A percentile compares a stretch with the other conserved stretches of the same genome.
phyloP scores from a whole-genome alignment of 2,329 filamentous ascomycete species.

The Leptographium lundbergii region DNA sequence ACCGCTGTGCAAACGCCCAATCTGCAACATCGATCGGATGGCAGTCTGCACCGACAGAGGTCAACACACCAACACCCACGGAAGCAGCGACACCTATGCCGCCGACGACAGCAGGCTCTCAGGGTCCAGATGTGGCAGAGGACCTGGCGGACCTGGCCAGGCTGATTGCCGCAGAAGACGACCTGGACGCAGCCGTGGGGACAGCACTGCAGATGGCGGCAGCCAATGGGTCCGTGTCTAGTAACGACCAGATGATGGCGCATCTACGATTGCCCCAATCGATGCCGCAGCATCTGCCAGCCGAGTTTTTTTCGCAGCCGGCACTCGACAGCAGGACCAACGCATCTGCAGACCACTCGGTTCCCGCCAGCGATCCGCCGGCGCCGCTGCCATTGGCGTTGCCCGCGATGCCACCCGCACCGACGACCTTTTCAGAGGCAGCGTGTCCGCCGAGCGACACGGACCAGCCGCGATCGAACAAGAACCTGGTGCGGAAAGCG shows the following conservation, averaged over 20 bases:
- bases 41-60: too few species aligned
- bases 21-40: not conserved
- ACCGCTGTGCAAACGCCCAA: not conserved
- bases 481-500: constrained; percentile 52
- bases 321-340: not conserved
- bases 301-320: not conserved
- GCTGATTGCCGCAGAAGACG: not conserved
- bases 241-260: not conserved
- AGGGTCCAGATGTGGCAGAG: not conserved
- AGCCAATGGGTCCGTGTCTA: not conserved
- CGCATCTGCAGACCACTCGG: not conserved
- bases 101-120: not conserved
- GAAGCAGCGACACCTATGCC: not conserved
- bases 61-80: not conserved
- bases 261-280: not conserved
- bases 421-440: constrained; percentile 24
- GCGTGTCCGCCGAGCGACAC: constrained; percentile 31
- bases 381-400: constrained; percentile 17
- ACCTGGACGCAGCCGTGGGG: not conserved
- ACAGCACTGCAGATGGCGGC: not conserved
- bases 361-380: constrained; percentile 36
- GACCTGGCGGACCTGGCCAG: not conserved
- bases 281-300: not conserved
- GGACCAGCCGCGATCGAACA: constrained; percentile 36
- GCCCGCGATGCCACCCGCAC: constrained; percentile 16